Evolutionary conservation across 352 stramenopile species (phyloP).

Genomic region (Pythium coloratum): DNA sequence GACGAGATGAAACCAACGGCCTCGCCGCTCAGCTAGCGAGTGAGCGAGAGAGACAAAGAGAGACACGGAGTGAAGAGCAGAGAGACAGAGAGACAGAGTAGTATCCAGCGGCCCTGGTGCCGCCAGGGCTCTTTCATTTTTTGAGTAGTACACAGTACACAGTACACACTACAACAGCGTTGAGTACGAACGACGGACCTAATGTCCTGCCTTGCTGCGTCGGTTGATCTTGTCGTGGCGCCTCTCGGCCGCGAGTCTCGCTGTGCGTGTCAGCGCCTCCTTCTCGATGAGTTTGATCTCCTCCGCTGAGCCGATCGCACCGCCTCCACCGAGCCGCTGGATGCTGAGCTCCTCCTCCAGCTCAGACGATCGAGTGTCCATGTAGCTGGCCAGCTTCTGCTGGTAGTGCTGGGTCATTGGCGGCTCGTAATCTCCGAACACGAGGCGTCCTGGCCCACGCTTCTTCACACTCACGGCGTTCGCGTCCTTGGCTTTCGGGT

Average conservation of each 20-base stretch:
- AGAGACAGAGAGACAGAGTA: constrained; percentile 1
- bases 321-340: constrained; percentile 35
- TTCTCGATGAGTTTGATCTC: constrained; percentile 61
- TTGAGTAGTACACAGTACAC: not conserved
- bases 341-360: constrained; percentile 78
- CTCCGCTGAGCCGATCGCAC: constrained; percentile 32
- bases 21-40: not conserved
- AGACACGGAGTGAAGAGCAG: not conserved
- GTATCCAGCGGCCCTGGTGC: not conserved
- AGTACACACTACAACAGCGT: not conserved
- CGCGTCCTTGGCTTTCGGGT: constrained; percentile 24
- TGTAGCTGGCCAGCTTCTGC: constrained; percentile 78
- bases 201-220: constrained; percentile 50
- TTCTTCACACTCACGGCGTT: constrained; percentile 33
- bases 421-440: constrained; percentile 75
- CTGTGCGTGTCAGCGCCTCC: constrained; percentile 59
- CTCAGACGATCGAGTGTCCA: constrained; percentile 56
- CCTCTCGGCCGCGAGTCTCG: constrained; percentile 72
- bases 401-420: constrained; percentile 66
- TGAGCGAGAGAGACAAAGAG: constrained; percentile 4
- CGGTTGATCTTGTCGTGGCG: constrained; percentile 79
- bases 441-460: constrained; percentile 52
- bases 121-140: not conserved
- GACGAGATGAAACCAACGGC: not conserved
- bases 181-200: not conserved